Percentiles rank a stretch among this genome's conserved stretches.
These are phyloP conservation scores for Gossypium davidsonii DNA, from an alignment of 441 rosid species.

Conservation along the genomic window DNA sequence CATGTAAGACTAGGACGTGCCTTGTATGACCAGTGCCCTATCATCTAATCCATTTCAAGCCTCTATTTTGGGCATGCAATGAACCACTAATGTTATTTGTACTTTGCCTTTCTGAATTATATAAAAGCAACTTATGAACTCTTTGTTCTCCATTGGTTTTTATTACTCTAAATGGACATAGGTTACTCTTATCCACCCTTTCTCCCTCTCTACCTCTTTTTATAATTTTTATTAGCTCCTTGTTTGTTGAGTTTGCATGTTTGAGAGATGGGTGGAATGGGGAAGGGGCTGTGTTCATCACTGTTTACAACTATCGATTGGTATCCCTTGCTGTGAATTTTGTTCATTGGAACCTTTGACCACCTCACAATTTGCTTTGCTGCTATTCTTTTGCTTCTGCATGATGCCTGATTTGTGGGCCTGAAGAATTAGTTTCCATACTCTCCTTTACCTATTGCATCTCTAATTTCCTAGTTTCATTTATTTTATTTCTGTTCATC, in stretches of 20 bases:
- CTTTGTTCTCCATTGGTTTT: background rate
- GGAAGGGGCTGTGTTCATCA: background rate
- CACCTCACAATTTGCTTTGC: background rate
- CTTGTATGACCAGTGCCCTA: background rate
- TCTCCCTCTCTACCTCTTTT: background rate
- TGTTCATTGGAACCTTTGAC: background rate
- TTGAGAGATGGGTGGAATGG: background rate
- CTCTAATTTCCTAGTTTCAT: background rate
- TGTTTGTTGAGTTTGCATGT: background rate
- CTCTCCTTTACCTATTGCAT: background rate
- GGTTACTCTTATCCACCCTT: background rate
- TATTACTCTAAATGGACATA: background rate
- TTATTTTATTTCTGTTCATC: background rate
- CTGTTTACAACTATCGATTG: background rate
- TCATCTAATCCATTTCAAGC: background rate
- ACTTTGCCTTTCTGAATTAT: background rate
- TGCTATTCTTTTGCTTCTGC: background rate
- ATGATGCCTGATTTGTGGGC: background rate
- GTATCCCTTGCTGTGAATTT: background rate
- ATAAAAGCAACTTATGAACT: background rate
- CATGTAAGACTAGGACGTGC: background rate
- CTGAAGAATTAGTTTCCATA: background rate
- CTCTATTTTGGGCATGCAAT: background rate
- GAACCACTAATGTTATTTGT: background rate
- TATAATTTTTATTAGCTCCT: background rate